These are phyloP conservation scores for Colletotrichum caudatum DNA, from an alignment of 2,329 filamentous ascomycete species.

Conservation along the genomic window DNA sequence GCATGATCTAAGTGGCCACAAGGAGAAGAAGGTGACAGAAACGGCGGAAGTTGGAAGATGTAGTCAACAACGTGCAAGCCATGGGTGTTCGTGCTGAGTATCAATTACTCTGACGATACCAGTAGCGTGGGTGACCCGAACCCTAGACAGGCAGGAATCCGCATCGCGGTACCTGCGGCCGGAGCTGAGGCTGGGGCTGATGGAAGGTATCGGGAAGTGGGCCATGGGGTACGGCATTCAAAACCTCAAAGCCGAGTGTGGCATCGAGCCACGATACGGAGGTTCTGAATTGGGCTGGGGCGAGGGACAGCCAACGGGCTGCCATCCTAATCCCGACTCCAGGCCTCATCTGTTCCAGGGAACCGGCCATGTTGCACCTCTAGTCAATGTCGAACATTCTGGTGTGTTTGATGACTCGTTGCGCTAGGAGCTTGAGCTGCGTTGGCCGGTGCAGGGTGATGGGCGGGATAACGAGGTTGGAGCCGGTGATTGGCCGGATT, in stretches of 20 bases:
- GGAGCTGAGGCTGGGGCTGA: conserved; percentile 39
- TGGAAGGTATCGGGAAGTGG: conserved; percentile 18
- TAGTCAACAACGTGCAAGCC: conserved; percentile 8
- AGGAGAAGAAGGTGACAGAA: conserved; percentile 12
- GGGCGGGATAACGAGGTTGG: conserved; percentile 1
- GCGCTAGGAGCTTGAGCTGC: neutral
- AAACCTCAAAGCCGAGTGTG: neutral
- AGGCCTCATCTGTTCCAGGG: conserved; percentile 8
- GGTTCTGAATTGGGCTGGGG: conserved; percentile 1
- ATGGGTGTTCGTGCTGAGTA: neutral
- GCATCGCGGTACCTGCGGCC: conserved; percentile 6
- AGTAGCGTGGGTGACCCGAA: neutral
- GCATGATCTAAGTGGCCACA: conserved; percentile 1
- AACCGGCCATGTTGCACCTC: conserved; percentile 15
- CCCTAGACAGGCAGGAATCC: conserved; percentile 5
- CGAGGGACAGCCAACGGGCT: conserved; percentile 7
- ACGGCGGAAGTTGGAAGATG: neutral
- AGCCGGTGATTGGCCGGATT: conserved; percentile 25
- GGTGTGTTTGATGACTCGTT: conserved; percentile 4
- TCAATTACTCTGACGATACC: neutral
- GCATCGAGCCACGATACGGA: conserved; percentile 8
- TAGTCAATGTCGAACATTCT: conserved; percentile 8
- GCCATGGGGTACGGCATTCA: neutral
- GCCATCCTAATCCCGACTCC: conserved; percentile 1
- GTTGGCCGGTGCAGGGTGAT: conserved; percentile 2